These are phyloP conservation scores for Stramenopiles sp. DNA, from an alignment of 352 stramenopile genomes.

Conservation along the genomic window DNA sequence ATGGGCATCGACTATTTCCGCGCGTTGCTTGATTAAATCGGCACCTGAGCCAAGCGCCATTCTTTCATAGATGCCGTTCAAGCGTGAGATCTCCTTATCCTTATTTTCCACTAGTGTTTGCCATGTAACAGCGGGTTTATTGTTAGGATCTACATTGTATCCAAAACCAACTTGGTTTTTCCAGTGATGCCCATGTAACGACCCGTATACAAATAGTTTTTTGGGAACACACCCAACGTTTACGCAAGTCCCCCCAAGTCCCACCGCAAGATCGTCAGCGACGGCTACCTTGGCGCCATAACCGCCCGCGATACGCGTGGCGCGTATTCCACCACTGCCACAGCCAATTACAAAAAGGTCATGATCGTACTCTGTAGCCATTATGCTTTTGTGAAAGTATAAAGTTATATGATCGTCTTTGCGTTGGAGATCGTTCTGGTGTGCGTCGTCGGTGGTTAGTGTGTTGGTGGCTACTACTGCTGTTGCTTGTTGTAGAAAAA, in stretches of 20 bases:
- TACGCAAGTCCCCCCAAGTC: slow-evolving; percentile 84
- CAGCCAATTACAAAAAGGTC: slow-evolving; percentile 13
- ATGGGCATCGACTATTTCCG: slow-evolving; percentile 54
- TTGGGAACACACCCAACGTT: slow-evolving; percentile 96
- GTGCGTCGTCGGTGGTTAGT: no score
- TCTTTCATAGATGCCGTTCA: slow-evolving; percentile 89
- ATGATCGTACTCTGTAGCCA: no score
- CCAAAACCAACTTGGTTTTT: neutral
- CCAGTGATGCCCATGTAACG: neutral
- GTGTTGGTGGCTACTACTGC: no score
- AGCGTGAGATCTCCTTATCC: slow-evolving; percentile 73
- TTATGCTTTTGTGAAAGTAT: no score
- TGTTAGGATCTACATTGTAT: no score
- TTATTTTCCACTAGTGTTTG: slow-evolving; percentile 77
- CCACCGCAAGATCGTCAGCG: slow-evolving; percentile 61
- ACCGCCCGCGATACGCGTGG: slow-evolving; percentile 59
- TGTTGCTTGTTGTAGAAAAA: no score
- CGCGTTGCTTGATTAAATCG: slow-evolving; percentile 56
- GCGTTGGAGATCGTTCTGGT: no score
- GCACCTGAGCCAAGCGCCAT: slow-evolving; percentile 73
- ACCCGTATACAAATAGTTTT: slow-evolving; percentile 77
- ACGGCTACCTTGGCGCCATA: slow-evolving; percentile 85
- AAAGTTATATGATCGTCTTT: no score
- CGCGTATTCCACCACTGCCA: slow-evolving; percentile 63
- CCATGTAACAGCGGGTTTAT: no score